These are phyloP conservation scores for Mediolabrus comicus DNA, from an alignment of 108 stramenopile species.

Conservation along the genomic window DNA sequence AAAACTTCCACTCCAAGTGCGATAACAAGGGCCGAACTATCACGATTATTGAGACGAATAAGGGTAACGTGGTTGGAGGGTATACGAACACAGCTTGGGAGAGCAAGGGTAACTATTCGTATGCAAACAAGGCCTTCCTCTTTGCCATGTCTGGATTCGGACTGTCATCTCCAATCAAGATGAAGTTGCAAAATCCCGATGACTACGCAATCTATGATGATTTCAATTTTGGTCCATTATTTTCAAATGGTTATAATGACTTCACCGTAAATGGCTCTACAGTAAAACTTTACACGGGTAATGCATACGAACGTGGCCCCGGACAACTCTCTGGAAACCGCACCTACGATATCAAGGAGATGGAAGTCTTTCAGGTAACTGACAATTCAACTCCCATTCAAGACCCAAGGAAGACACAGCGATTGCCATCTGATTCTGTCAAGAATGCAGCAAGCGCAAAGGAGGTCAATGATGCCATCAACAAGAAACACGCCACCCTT, in stretches of 20 bases:
- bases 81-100: slow-evolving; percentile 4
- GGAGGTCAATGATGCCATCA: slow-evolving; percentile 1
- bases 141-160: not conserved
- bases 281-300: not conserved
- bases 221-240: not conserved
- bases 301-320: not conserved
- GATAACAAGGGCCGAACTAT: not conserved
- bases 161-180: not conserved
- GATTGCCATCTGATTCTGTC: not conserved
- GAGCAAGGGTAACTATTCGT: not conserved
- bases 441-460: not conserved
- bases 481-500: not conserved
- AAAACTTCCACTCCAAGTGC: not conserved
- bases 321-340: not conserved
- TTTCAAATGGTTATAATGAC: not conserved
- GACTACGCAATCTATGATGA: not conserved
- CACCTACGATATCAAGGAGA: not conserved
- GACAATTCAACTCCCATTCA: not conserved
- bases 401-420: not conserved
- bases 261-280: not conserved
- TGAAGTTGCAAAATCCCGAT: not conserved
- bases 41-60: not conserved
- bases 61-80: slow-evolving; percentile 8
- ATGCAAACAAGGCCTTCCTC: not conserved
- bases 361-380: not conserved